Conservation (phyloP, 2,329 filamentous ascomycete genomes). For the Aspergillus quadricinctus region DNA sequence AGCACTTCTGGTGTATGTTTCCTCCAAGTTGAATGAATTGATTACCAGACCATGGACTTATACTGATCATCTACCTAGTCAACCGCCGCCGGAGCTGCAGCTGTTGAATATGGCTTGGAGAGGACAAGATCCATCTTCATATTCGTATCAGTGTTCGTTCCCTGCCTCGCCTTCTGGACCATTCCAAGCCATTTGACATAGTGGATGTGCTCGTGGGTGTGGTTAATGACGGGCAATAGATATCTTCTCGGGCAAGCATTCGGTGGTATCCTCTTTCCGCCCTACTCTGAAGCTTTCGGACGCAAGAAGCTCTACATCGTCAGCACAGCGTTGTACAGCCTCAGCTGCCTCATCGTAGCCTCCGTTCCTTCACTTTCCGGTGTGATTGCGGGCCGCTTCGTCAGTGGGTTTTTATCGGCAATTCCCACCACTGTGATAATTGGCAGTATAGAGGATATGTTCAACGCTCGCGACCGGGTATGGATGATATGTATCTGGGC, state of each 20-base stretch:
- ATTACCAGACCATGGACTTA: neutral
- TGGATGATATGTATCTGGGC: conserved; percentile 48
- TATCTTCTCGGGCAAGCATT: conserved; percentile 32
- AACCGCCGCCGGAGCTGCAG: conserved; percentile 24
- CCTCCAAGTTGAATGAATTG: neutral
- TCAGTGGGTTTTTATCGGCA: conserved; percentile 45
- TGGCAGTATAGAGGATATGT: conserved; percentile 50
- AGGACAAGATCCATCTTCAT: conserved; percentile 27
- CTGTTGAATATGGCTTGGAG: conserved; percentile 22
- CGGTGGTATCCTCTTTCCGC: conserved; percentile 33
- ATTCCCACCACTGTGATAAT: conserved; percentile 46
- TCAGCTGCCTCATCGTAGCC: conserved; percentile 37
- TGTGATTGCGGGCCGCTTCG: conserved; percentile 40
- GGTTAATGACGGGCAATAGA: conserved; percentile 11
- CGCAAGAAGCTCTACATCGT: conserved; percentile 34
- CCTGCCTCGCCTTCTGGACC: neutral
- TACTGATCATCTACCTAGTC: conserved; percentile 14
- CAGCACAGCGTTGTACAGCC: conserved; percentile 25
- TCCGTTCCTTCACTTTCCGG: conserved; percentile 32
- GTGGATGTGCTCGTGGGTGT: neutral
- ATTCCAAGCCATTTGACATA: neutral
- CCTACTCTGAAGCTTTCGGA: conserved; percentile 37
- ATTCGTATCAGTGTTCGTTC: conserved; percentile 21
- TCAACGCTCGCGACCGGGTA: conserved; percentile 42
- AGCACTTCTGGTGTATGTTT: conserved; percentile 33